Percentiles rank a stretch among this genome's conserved stretches.
phyloP scores from a whole-genome alignment of 1,284 basidiomycete genomes.

The Paramarasmius palmivorus region DNA sequence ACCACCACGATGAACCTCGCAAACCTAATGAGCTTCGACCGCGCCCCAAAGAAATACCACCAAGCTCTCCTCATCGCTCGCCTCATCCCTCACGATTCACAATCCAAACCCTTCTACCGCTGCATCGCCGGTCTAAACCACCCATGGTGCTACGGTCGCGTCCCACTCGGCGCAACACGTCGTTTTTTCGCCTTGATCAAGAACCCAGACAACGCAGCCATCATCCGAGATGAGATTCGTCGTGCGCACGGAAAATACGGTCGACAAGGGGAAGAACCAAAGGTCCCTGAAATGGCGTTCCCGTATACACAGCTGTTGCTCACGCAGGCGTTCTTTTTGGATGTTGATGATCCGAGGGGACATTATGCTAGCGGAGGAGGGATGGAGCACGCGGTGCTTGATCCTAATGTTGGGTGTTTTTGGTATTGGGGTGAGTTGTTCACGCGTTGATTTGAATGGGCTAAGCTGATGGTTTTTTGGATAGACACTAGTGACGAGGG shows the following conservation, averaged over 20 bases:
- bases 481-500: not conserved
- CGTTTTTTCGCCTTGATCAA: conserved; percentile 35
- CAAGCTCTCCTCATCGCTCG: conserved; percentile 20
- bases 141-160: conserved; percentile 36
- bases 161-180: conserved; percentile 28
- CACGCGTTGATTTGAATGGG: not conserved
- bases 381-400: not conserved
- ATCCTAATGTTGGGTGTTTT: conserved; percentile 1
- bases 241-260: not conserved
- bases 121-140: conserved; percentile 39
- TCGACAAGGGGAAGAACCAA: not conserved
- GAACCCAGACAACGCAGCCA: conserved; percentile 32
- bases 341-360: not conserved
- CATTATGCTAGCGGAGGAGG: not conserved
- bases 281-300: not conserved
- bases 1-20: too few species aligned
- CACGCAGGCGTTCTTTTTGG: not conserved
- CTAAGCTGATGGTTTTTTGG: not conserved
- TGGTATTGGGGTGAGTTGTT: not conserved
- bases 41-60: conserved; percentile 22
- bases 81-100: conserved; percentile 15
- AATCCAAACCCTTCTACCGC: conserved; percentile 26
- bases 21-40: conserved; percentile 17
- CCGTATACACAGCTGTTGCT: not conserved
- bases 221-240: conserved; percentile 30